These are phyloP conservation scores for Neltuma alba DNA, from an alignment of 306 rosid species.

Conservation along the genomic window DNA sequence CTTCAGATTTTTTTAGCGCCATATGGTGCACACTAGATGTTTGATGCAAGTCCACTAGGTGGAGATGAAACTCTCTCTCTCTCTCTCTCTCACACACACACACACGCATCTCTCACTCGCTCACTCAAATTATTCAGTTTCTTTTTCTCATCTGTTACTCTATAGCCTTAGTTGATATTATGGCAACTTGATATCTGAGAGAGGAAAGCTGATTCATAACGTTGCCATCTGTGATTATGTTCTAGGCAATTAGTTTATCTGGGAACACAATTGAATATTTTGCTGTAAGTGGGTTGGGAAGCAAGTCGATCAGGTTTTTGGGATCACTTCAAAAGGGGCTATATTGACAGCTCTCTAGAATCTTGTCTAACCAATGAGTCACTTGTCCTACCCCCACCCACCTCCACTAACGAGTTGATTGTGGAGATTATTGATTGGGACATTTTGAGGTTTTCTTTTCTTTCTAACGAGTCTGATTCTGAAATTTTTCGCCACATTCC, in stretches of 20 bases:
- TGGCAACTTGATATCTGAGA: constrained; percentile 20
- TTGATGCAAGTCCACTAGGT: constrained; percentile 51
- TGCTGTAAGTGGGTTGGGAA: constrained; percentile 30
- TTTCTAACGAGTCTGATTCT: constrained; percentile 22
- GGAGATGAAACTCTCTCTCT: constrained; percentile 13
- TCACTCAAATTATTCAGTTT: neutral
- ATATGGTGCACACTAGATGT: constrained; percentile 33
- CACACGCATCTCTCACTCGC: neutral
- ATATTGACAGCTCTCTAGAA: constrained; percentile 35
- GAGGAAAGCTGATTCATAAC: neutral
- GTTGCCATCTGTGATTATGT: constrained; percentile 1
- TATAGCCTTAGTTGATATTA: constrained; percentile 17
- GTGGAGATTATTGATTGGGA: constrained; percentile 26
- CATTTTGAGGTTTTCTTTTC: constrained; percentile 10
- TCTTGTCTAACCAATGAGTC: constrained; percentile 36
- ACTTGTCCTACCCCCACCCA: neutral
- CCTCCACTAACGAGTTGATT: neutral
- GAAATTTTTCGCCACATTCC: constrained; percentile 28
- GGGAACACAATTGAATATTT: constrained; percentile 30
- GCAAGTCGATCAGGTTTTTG: constrained; percentile 32
- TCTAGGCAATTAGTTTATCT: constrained; percentile 17
- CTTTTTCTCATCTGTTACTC: constrained; percentile 1
- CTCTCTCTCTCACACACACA: neutral
- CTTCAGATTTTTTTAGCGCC: neutral
- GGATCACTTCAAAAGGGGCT: constrained; percentile 34